Base-by-base conservation (phyloP, 1,139 yeast genomes). In the Geotrichum histeridarum region DNA sequence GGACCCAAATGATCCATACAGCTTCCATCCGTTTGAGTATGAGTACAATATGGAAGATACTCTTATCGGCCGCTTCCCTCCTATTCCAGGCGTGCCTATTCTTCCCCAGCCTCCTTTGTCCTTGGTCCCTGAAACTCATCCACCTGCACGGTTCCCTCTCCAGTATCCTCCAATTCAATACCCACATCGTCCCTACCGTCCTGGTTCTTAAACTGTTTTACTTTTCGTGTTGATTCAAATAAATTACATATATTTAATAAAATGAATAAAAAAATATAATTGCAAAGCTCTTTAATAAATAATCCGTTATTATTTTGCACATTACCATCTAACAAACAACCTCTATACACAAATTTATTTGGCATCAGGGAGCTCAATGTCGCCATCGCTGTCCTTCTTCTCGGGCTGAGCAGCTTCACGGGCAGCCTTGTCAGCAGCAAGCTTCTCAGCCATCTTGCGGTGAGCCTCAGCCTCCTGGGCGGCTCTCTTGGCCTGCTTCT, bases 401-500 rank as follows among this genome's bases (percentile, higher is more conserved):
- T 54, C 60, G 17, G 54, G 57, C 41, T 56, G 54, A 49, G 63
- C 62, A 42, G 63, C 64, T 50, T 66, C 67, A 37, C 61, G 61
- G 48, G 64, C 68, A 50, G 73, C 76, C 80, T 90, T 84, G 68
- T 84, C 86, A 63, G 91, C 94, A 68, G 91, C 91, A 71, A 89
- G 76, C 77, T 87, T 88, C 77, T 86, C 96, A 64, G 95, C 91
- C 82, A 89, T 83, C 67, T 84, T 89, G 60, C 70, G 69, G 71
- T 89, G 87, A 74, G 87, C 89, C 64, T 82, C 80, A 64, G 95
- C 94, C 76, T 91, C 98, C 73, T 84, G 84, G 76, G 88, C 87
- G 65, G 89, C 82, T 75, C 87, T 84, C 69, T 79, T 75, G 68
- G 95, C 90, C 76, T 89, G 95, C 74, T 85, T 85, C 81, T 88